A percentile compares a stretch with the other conserved stretches of the same genome.
These are phyloP conservation scores for Lactuca sativa DNA, from an alignment of 129 eudicot genomes.

Conservation along the genomic window DNA sequence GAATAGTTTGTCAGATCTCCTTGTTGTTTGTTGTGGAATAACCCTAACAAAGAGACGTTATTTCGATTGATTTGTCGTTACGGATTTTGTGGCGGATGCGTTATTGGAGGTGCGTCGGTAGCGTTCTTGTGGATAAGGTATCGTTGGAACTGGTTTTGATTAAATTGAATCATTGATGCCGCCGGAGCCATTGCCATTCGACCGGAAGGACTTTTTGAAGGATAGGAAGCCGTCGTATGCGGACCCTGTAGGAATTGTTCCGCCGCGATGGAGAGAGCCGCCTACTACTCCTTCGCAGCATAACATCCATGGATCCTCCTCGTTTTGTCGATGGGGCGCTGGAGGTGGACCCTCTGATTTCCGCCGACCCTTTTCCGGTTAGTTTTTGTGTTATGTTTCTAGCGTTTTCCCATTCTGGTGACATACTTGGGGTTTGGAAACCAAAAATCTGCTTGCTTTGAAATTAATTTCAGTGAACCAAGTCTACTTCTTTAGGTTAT, in stretches of 20 bases:
- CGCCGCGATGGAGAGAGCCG: constrained; percentile 53
- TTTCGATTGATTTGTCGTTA: background rate
- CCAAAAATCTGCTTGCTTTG: constrained; percentile 8
- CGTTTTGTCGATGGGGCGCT: constrained; percentile 14
- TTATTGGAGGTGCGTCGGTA: constrained; percentile 16
- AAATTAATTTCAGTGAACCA: background rate
- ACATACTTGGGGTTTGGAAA: constrained; percentile 8
- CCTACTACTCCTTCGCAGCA: constrained; percentile 34
- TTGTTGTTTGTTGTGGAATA: background rate
- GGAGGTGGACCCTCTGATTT: constrained; percentile 21
- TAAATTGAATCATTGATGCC: constrained; percentile 56
- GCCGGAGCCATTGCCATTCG: constrained; percentile 79
- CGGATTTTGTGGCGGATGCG: constrained; percentile 3
- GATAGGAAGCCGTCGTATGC: constrained; percentile 49
- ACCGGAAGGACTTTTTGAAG: constrained; percentile 75
- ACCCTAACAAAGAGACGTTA: constrained; percentile 10
- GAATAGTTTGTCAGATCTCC: background rate
- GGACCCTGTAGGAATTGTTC: constrained; percentile 28
- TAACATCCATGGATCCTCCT: constrained; percentile 25
- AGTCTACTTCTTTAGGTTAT: constrained; percentile 9
- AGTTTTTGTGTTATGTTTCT: constrained; percentile 20
- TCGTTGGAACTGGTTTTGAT: background rate
- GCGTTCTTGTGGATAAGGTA: constrained; percentile 4
- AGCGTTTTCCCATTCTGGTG: background rate
- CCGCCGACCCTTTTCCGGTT: constrained; percentile 41